Conservation (phyloP, 31 red algal species). For the Odonthalia washingtoniensis region DNA sequence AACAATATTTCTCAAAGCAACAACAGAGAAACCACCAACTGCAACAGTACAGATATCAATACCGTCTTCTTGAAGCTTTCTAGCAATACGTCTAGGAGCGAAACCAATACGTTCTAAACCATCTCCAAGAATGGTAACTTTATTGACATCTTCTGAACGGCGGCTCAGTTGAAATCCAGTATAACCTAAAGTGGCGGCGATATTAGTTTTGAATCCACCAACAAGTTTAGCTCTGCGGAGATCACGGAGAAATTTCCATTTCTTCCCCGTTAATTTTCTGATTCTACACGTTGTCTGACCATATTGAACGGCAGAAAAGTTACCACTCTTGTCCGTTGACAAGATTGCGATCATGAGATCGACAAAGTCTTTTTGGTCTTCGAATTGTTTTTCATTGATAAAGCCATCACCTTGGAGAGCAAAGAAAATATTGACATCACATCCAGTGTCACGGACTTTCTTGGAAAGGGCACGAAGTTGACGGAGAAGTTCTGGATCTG, state of each 20-base stretch:
- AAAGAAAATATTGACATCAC: not conserved
- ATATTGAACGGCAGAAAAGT: conserved; percentile 1
- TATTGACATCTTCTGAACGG: not conserved
- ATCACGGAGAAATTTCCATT: not conserved
- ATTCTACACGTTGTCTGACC: not conserved
- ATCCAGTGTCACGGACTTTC: not conserved
- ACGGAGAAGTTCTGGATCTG: not conserved
- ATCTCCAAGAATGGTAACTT: not conserved
- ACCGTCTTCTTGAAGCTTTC: not conserved
- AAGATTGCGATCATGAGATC: not conserved
- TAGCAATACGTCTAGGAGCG: not conserved
- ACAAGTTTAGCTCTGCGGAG: not conserved
- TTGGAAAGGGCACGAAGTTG: not conserved
- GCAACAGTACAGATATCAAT: not conserved
- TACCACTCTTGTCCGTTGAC: not conserved
- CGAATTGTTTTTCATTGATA: not conserved
- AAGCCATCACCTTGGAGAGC: not conserved
- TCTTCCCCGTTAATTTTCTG: not conserved
- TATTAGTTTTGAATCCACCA: not conserved
- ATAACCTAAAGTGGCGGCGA: not conserved
- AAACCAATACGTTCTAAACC: not conserved
- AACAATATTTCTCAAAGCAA: not conserved
- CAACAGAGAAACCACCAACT: not conserved
- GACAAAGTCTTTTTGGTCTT: not conserved
- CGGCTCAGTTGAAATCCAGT: not conserved